phyloP scores from a whole-genome alignment of 768 basidiomycete genomes.

The Tulasnella sp. region DNA sequence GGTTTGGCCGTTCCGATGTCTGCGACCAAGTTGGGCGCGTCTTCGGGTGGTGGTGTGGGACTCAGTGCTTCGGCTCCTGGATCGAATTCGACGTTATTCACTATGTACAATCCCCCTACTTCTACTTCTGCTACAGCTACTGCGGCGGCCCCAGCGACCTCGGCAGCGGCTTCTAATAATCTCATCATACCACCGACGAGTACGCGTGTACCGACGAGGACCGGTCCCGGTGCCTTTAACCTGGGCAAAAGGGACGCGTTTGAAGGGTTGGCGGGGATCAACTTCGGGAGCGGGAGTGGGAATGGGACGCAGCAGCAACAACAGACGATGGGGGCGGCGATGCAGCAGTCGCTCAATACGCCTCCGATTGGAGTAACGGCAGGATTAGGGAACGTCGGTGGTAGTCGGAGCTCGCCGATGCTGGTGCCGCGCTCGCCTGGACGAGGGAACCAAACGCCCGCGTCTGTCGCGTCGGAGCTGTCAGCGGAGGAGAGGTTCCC shows the following conservation, averaged over 20 bases:
- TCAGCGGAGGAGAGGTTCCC: conserved; percentile 67
- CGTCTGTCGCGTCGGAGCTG: conserved; percentile 22
- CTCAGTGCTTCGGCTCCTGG: not conserved
- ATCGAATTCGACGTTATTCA: not conserved
- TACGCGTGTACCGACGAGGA: not conserved
- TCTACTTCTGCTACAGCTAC: not conserved
- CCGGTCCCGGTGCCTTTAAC: not conserved
- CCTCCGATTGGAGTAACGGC: not conserved
- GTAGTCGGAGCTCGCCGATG: not conserved
- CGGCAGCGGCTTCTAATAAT: not conserved
- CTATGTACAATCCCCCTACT: not conserved
- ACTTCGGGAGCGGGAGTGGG: not conserved
- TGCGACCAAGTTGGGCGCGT: not conserved
- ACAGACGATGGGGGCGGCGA: not conserved
- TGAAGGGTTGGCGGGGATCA: conserved; percentile 39
- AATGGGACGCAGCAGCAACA: not conserved
- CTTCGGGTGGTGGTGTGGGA: not conserved
- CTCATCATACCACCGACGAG: not conserved
- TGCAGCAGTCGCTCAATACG: not conserved
- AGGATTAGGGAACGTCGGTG: not conserved
- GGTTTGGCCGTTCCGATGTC: not conserved
- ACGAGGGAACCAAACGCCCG: conserved; percentile 17
- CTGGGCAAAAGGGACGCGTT: conserved; percentile 46
- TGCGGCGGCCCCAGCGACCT: not conserved
- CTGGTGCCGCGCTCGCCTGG: conserved; percentile 12